These are phyloP conservation scores for Hydrangea macrophylla DNA, from an alignment of 148 eudicot species.

Conservation along the genomic window DNA sequence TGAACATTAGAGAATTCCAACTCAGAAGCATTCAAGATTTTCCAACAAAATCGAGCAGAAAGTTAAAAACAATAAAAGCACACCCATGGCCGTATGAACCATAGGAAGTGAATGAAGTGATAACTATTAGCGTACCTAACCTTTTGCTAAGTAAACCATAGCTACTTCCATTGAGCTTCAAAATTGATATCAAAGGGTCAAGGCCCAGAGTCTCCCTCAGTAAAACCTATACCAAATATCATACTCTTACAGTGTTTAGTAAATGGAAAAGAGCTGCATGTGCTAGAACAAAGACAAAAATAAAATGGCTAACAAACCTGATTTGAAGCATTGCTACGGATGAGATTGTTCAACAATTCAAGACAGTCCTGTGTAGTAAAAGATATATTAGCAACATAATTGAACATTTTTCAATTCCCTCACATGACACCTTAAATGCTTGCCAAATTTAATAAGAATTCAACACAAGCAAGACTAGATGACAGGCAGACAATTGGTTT, in stretches of 20 bases:
- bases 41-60: too few species aligned
- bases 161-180: constrained; percentile 75
- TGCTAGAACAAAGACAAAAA: constrained; percentile 2
- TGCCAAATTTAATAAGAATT: background rate
- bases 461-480: background rate
- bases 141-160: constrained; percentile 93
- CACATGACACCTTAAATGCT: background rate
- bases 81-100: constrained; percentile 1
- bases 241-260: constrained; percentile 17
- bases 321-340: constrained; percentile 74
- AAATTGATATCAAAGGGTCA: constrained; percentile 73
- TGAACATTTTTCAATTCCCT: background rate
- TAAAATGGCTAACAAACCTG: constrained; percentile 48
- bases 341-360: constrained; percentile 80
- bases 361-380: constrained; percentile 81
- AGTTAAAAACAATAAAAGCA: too few species aligned
- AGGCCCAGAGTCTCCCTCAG: constrained; percentile 95
- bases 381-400: constrained; percentile 17
- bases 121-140: constrained; percentile 40
- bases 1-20: too few species aligned
- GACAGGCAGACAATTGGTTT: background rate
- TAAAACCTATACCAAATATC: constrained; percentile 58
- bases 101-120: constrained; percentile 1
- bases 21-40: too few species aligned
- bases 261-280: background rate